Conservation (phyloP, 2,329 filamentous ascomycete genomes). For the Hypomyces rosellus region DNA sequence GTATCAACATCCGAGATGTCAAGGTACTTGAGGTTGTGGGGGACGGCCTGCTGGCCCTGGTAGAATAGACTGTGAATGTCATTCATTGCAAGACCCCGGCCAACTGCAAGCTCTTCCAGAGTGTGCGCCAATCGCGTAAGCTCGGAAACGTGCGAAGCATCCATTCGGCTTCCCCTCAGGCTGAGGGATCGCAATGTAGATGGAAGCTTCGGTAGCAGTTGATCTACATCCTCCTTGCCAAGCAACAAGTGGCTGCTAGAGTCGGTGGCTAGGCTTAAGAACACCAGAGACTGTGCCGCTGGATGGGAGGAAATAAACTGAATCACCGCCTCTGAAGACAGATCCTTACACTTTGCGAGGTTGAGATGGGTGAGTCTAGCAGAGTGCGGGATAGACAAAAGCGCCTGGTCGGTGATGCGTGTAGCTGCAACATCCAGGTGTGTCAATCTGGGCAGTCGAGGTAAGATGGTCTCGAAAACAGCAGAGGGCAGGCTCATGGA, state of each 20-base stretch:
- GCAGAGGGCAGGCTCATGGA: slow-evolving; percentile 63
- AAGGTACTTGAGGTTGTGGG: slow-evolving; percentile 64
- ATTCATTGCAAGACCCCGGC: slow-evolving; percentile 57
- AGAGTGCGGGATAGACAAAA: slow-evolving; percentile 63
- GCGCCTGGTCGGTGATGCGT: slow-evolving; percentile 64
- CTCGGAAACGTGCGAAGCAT: slow-evolving; percentile 54
- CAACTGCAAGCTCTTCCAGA: slow-evolving; percentile 72
- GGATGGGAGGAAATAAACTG: slow-evolving; percentile 67
- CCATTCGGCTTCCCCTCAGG: slow-evolving; percentile 68
- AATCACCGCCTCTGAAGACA: slow-evolving; percentile 61
- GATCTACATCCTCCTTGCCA: slow-evolving; percentile 56
- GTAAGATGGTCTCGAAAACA: slow-evolving; percentile 63
- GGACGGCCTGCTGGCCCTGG: slow-evolving; percentile 37
- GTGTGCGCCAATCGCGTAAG: slow-evolving; percentile 58
- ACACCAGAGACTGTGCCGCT: slow-evolving; percentile 59
- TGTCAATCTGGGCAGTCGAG: slow-evolving; percentile 63
- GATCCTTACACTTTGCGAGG: slow-evolving; percentile 65
- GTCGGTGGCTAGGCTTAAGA: slow-evolving; percentile 68
- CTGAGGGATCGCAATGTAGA: slow-evolving; percentile 64
- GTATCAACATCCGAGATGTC: slow-evolving; percentile 60
- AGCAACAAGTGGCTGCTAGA: slow-evolving; percentile 66
- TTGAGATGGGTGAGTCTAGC: slow-evolving; percentile 73
- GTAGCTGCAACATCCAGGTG: slow-evolving; percentile 78
- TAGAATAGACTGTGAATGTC: slow-evolving; percentile 63
- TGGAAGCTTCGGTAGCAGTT: slow-evolving; percentile 60